Evolutionary conservation across 805 yeast species (phyloP).

Genomic region (Cyberlindnera samutprakarnensis): DNA sequence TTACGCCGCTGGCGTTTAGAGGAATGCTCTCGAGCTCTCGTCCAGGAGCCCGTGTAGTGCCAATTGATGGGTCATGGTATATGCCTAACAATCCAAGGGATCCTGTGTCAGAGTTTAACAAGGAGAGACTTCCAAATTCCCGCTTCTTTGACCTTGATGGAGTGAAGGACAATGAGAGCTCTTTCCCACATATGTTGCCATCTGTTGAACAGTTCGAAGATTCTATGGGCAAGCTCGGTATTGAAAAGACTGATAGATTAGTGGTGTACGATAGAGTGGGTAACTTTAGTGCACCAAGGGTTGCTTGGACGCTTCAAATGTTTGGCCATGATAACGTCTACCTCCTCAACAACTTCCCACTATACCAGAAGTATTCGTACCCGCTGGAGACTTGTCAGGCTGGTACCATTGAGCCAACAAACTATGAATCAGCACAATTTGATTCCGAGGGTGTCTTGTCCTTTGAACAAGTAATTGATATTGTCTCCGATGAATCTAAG

Average conservation of each 20-base stretch:
- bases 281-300: slow-evolving; percentile 83
- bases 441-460: slow-evolving; percentile 46
- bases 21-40: slow-evolving; percentile 15
- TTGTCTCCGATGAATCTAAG: slow-evolving; percentile 43
- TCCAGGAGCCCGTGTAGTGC: slow-evolving; percentile 30
- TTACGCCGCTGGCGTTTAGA: slow-evolving; percentile 20
- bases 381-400: slow-evolving; percentile 22
- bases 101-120: slow-evolving; percentile 49
- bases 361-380: slow-evolving; percentile 39
- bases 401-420: slow-evolving; percentile 11
- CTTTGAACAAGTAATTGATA: slow-evolving; percentile 56
- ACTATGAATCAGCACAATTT: slow-evolving; percentile 30
- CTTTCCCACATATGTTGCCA: slow-evolving; percentile 92
- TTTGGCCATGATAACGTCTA: slow-evolving; percentile 70
- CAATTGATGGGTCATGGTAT: slow-evolving; percentile 90
- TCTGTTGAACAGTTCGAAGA: slow-evolving; percentile 43
- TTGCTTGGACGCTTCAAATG: slow-evolving; percentile 80
- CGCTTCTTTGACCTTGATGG: slow-evolving; percentile 75
- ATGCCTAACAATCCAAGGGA: slow-evolving; percentile 67
- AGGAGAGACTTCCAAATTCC: slow-evolving; percentile 57
- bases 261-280: slow-evolving; percentile 84
- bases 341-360: slow-evolving; percentile 61
- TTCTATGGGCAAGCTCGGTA: slow-evolving; percentile 48
- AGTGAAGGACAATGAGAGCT: slow-evolving; percentile 48
- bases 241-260: slow-evolving; percentile 46